phyloP scores from a whole-genome alignment of 2,329 filamentous ascomycete genomes.

The Fusarium albosuccineum region DNA sequence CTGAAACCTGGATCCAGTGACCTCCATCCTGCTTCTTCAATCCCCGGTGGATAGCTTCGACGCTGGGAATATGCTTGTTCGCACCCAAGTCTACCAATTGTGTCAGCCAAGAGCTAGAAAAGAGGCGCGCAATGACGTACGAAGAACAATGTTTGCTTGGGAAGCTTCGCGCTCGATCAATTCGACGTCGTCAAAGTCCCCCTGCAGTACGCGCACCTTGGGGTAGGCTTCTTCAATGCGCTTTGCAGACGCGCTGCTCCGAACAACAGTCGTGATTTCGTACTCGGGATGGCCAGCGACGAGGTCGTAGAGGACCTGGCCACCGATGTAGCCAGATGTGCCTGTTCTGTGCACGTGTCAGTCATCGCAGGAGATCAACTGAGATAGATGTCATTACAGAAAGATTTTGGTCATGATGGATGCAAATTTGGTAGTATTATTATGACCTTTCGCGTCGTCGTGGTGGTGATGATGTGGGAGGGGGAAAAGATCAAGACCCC shows the following conservation, averaged over 20 bases:
- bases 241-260: conserved; percentile 52
- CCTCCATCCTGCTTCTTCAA: neutral
- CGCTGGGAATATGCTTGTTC: neutral
- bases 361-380: no score
- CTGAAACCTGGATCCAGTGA: neutral
- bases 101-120: conserved; percentile 38
- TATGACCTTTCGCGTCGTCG: no score
- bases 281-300: conserved; percentile 56
- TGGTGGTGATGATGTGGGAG: no score
- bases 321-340: conserved; percentile 64
- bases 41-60: neutral
- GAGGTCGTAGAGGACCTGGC: conserved; percentile 60
- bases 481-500: no score
- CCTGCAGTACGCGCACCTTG: conserved; percentile 53
- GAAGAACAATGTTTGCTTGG: conserved; percentile 57
- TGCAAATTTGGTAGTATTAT: no score
- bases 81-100: neutral
- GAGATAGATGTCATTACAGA: no score
- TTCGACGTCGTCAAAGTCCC: conserved; percentile 55
- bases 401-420: no score
- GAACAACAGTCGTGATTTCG: conserved; percentile 56
- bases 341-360: conserved; percentile 53
- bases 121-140: conserved; percentile 43
- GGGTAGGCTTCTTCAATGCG: conserved; percentile 51
- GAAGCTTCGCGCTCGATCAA: conserved; percentile 55